Evolutionary conservation across 345 rosid species (phyloP).

Genomic region (Lepidium didymum): DNA sequence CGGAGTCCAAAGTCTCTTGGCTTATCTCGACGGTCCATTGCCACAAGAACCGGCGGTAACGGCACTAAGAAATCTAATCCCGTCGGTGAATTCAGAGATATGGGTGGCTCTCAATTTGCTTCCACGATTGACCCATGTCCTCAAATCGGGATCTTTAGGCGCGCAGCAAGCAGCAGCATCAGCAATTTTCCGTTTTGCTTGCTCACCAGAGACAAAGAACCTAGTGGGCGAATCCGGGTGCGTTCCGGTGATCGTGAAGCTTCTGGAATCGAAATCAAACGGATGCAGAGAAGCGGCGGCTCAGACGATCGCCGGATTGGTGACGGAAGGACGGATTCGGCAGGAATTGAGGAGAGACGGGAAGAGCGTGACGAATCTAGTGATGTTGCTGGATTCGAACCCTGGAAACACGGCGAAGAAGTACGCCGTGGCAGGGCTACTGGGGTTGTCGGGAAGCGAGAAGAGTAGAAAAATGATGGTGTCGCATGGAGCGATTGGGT

Average conservation of each 20-base stretch:
- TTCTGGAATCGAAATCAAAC: constrained; percentile 76
- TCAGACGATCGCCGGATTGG: constrained; percentile 67
- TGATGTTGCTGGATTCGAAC: constrained; percentile 73
- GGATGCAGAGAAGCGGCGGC: constrained; percentile 67
- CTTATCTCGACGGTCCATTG: constrained; percentile 66
- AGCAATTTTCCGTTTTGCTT: constrained; percentile 52
- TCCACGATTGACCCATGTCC: constrained; percentile 65
- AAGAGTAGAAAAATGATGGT: constrained; percentile 87
- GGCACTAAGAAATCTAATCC: constrained; percentile 71
- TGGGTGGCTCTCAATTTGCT: constrained; percentile 48
- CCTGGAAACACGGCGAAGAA: constrained; percentile 86
- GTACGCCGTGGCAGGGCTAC: constrained; percentile 65
- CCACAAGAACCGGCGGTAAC: constrained; percentile 84
- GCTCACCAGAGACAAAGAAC: constrained; percentile 60
- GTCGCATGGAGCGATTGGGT: constrained; percentile 91
- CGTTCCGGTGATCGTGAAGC: constrained; percentile 48
- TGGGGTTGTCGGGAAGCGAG: constrained; percentile 58
- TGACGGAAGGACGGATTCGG: constrained; percentile 46
- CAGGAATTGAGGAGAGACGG: constrained; percentile 59
- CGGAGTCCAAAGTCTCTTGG: constrained; percentile 59
- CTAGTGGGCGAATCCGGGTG: constrained; percentile 78
- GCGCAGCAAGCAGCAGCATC: constrained; percentile 89
- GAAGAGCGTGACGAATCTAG: constrained; percentile 70
- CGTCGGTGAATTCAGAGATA: constrained; percentile 43
- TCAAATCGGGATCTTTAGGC: constrained; percentile 66